These are phyloP conservation scores for Penicillium argentinense DNA, from an alignment of 495 filamentous ascomycete genomes.

Conservation along the genomic window DNA sequence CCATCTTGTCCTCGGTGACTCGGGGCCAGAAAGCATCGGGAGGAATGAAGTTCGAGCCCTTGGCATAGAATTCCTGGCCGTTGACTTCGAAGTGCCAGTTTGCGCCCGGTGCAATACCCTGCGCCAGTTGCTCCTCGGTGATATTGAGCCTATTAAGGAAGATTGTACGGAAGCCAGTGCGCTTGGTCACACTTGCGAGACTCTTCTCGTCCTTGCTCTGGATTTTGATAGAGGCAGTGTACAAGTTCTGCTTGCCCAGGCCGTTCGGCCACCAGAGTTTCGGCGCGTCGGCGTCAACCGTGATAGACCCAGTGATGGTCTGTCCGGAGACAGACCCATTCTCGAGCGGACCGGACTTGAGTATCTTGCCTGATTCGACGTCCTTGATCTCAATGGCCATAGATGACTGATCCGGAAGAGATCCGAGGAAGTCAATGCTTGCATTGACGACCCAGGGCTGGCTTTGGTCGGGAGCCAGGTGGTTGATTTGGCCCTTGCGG, in stretches of 20 bases:
- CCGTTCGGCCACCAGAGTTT: conserved; percentile 66
- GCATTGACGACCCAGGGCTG: conserved; percentile 69
- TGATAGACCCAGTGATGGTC: conserved; percentile 51
- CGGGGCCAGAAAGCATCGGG: conserved; percentile 67
- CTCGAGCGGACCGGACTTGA: conserved; percentile 43
- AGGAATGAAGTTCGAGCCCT: conserved; percentile 67
- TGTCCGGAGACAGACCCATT: conserved; percentile 46
- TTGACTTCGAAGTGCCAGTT: conserved; percentile 74
- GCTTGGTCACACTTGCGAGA: conserved; percentile 52
- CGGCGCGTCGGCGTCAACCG: conserved; percentile 45
- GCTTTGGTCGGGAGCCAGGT: conserved; percentile 58
- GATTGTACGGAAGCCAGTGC: conserved; percentile 67
- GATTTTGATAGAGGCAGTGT: conserved; percentile 55
- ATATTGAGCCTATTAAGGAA: conserved; percentile 62
- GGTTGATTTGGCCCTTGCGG: conserved; percentile 59
- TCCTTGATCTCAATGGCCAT: conserved; percentile 58
- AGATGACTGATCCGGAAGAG: conserved; percentile 43
- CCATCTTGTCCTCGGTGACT: conserved; percentile 54
- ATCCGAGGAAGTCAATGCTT: conserved; percentile 62
- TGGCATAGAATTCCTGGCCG: conserved; percentile 66
- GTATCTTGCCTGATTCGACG: conserved; percentile 38
- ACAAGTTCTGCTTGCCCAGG: conserved; percentile 59
- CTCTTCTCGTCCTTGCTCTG: conserved; percentile 26
- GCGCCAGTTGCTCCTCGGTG: conserved; percentile 53
- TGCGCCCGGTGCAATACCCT: conserved; percentile 61